Evolutionary conservation across 1,139 yeast genomes (phyloP), one percentile per base, ranked within the genome.

Genomic region (Nakaseomyces delphensis): DNA sequence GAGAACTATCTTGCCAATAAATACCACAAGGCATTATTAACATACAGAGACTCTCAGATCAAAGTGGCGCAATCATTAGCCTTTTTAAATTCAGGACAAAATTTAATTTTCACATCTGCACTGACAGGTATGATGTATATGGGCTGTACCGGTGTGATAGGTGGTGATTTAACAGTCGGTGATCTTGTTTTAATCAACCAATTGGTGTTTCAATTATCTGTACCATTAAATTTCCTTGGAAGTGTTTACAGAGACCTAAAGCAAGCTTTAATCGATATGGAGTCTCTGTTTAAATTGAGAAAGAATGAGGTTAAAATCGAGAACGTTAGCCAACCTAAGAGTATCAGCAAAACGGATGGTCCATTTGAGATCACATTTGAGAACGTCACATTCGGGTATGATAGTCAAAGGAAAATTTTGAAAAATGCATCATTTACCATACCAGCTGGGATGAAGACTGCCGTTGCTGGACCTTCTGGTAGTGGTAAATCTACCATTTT

Each of bases 71-170:
- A 95, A 2, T 89, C 97, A 0, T 69, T 91, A 50, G 95, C 97
- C 15, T 87, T 76, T 57, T 70, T 91, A 50, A 91, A 91, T 55
- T 74, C 95, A 0, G 98, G 98, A 3, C 99, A 91, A 64, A 89
- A 85, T 60, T 60, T 87, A 43, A 91, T 91, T 24, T 91, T 93
- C 64, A 84, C 97, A 0, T 65, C 84, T 31, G 97, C 98, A 1
- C 69, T 93, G 52, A 91, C 98, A 1, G 87, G 82, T 1, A 91
- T 93, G 94, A 93, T 91, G 98, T 91, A 84, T 62, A 81, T 91
- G 95, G 97, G 96, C n/a, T 87, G 96, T 56, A 78, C 79, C 46
- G 97, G 97, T 24, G 94, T 91, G 11, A 79, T 87, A 10, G 65
- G 74, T 3, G 96, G 96, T 0, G 65, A 77, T 1, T 69, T 91